Evolutionary conservation across 2,329 filamentous ascomycete species (phyloP), one percentile per base, ranked within the genome.

Genomic region (Claviceps quebecensis): DNA sequence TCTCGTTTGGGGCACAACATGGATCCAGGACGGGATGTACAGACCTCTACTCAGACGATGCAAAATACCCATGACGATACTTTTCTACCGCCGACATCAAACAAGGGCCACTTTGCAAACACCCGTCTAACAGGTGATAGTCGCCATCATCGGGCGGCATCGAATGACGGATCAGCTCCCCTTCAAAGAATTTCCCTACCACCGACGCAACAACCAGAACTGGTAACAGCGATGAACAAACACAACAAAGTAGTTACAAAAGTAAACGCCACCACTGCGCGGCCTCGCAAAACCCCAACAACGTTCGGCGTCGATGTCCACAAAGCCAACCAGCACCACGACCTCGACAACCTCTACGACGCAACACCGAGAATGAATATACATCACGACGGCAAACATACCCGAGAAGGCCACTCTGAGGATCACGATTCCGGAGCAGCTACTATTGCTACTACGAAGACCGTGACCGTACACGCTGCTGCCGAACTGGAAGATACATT

Each of bases 401-500:
- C 3, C 5, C 5, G 40, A 19, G 17, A 17, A 43, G 9, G 11
- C 19, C 7, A n/a, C 3, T 9, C 38, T 40, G 38, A 40, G 5
- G 6, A 40, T 3, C 38, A 4, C 7, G 40, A 11, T 22, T 19
- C 43, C 22, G 43, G 22, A 23, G 22, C 19, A 19, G 19, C 19
- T 19, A 19, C 43, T 8, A 3, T 14, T n/a, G 5, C 14, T 6
- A 2, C 40, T 11, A 23, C 40, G 1, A 34, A 34, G 29, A 34
- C 9, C 29, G 40, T 19, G 19, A 19, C 2, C 19, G 19, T 19
- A 14, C 40, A 22, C 54, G 26, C 53, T 57, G 17, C 17, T 45
- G 60, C 60, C 3, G 70, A 72, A 51, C 59, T 72, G 5, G 69
- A 71, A 47, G 64, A 70, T 52, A 68, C 66, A 19, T 67, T 67